These are phyloP conservation scores for Paramecium bursaria DNA, from an alignment of 73 alveolate genomes.

Conservation along the genomic window DNA sequence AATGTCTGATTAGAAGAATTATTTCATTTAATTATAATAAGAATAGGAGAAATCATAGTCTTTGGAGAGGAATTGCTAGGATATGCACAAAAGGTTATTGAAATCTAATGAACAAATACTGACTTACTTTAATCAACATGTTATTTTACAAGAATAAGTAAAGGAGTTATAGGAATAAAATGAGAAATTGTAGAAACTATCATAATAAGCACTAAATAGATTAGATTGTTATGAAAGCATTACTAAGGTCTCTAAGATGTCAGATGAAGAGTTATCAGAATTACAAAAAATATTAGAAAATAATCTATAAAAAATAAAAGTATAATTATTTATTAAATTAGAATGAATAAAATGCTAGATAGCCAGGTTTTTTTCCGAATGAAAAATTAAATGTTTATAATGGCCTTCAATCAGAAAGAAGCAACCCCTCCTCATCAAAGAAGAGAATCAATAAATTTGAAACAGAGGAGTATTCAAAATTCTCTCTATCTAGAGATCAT, in stretches of 20 bases:
- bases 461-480: too few species aligned
- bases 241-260: background rate
- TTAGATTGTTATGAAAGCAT: background rate
- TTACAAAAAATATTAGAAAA: background rate
- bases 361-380: too few species aligned
- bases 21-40: background rate
- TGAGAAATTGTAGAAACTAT: slow-evolving; percentile 18
- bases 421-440: too few species aligned
- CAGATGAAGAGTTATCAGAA: background rate
- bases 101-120: slow-evolving; percentile 49
- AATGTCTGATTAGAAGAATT: background rate
- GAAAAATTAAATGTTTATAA: too few species aligned
- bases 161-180: background rate
- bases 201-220: slow-evolving; percentile 43
- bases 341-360: too few species aligned
- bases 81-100: slow-evolving; percentile 18
- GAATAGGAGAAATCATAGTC: background rate
- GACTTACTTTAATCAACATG: slow-evolving; percentile 21
- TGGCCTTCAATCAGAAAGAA: too few species aligned
- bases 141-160: slow-evolving; percentile 2
- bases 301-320: background rate
- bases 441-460: too few species aligned
- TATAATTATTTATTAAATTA: too few species aligned
- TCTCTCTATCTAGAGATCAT: too few species aligned
- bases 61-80: slow-evolving; percentile 37